Evolutionary conservation across 768 basidiomycete genomes (phyloP).

Genomic region (Agaricus subrufescens): DNA sequence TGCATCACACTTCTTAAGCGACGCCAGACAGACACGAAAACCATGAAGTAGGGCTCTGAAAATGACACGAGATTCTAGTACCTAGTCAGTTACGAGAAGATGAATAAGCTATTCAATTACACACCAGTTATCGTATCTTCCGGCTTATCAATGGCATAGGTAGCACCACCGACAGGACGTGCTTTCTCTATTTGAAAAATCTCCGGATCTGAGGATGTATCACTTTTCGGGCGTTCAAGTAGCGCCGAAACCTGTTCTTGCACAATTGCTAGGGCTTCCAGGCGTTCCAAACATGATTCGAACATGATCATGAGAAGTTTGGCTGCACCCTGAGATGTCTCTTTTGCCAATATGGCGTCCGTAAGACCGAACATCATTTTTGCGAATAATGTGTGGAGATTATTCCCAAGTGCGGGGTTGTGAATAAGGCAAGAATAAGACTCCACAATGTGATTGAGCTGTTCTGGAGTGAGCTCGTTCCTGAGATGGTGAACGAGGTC

Average conservation of each 20-base stretch:
- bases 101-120: constrained; percentile 16
- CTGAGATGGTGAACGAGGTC: constrained; percentile 93
- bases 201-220: constrained; percentile 33
- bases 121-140: constrained; percentile 79
- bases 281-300: constrained; percentile 78
- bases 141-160: constrained; percentile 75
- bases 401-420: constrained; percentile 75
- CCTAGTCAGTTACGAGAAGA: constrained; percentile 6
- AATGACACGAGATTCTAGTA: constrained; percentile 75
- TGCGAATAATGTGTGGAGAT: constrained; percentile 84
- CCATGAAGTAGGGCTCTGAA: constrained; percentile 88
- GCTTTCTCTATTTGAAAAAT: constrained; percentile 75
- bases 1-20: constrained; percentile 76
- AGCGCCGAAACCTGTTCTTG: constrained; percentile 48
- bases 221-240: constrained; percentile 46
- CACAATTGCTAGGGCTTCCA: constrained; percentile 73
- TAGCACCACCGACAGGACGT: constrained; percentile 75
- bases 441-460: constrained; percentile 74
- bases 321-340: constrained; percentile 61
- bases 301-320: constrained; percentile 72
- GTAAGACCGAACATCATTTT: constrained; percentile 91
- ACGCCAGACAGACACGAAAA: constrained; percentile 72
- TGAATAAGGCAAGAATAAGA: constrained; percentile 88
- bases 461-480: constrained; percentile 69
- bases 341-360: constrained; percentile 77